Evolutionary conservation across 768 basidiomycete genomes (phyloP).

Genomic region (Xerocomus spinulosus): DNA sequence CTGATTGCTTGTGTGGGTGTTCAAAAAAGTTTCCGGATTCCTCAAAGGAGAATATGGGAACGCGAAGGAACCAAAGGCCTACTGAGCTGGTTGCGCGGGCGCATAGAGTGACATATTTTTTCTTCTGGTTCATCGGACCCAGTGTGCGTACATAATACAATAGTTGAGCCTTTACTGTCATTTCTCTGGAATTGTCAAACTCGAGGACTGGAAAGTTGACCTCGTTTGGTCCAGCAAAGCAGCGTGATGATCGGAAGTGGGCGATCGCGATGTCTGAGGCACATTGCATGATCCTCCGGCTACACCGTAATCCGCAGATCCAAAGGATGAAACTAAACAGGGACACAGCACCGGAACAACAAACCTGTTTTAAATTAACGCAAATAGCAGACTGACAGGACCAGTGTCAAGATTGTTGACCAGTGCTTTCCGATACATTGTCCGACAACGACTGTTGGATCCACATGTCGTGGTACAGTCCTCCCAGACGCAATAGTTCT

Average conservation of each 20-base stretch:
- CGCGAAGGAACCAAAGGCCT: slow-evolving; percentile 81
- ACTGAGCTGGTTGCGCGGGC: slow-evolving; percentile 71
- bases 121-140: background rate
- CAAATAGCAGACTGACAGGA: background rate
- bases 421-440: slow-evolving; percentile 13
- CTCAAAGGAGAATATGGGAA: slow-evolving; percentile 79
- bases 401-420: slow-evolving; percentile 2
- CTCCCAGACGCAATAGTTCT: slow-evolving; percentile 64
- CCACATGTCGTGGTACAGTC: slow-evolving; percentile 83
- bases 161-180: background rate
- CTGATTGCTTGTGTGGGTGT: background rate
- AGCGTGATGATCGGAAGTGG: no score
- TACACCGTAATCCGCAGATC: background rate
- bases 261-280: no score
- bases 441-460: slow-evolving; percentile 56
- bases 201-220: no score
- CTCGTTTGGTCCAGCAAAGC: no score
- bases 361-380: no score
- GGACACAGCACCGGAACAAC: no score
- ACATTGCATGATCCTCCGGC: background rate
- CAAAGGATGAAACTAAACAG: background rate
- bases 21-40: slow-evolving; percentile 71
- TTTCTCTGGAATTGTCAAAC: background rate
- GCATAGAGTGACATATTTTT: slow-evolving; percentile 48
- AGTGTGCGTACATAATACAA: slow-evolving; percentile 2